Conservation (phyloP, 306 rosid species). For the Cicer arietinum region DNA sequence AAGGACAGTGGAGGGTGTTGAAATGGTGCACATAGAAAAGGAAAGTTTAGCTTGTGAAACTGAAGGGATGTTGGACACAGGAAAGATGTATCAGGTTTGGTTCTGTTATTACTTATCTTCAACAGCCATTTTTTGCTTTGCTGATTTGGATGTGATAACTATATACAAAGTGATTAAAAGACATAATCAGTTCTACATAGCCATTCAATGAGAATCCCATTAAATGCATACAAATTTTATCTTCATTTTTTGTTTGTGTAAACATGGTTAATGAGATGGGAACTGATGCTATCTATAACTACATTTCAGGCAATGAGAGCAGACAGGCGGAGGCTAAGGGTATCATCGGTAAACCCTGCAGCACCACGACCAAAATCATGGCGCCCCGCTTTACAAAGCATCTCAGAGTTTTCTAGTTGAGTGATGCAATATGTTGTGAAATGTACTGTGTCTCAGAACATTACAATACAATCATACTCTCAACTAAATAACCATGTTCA, state of each 20-base stretch:
- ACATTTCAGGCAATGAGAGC: constrained; percentile 62
- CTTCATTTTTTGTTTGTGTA: not conserved
- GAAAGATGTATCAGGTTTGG: constrained; percentile 57
- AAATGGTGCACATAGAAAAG: constrained; percentile 40
- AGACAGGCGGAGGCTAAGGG: constrained; percentile 60
- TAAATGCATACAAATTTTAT: not conserved
- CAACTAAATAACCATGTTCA: constrained; percentile 49
- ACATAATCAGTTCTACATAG: no score
- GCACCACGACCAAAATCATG: constrained; percentile 63
- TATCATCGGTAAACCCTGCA: constrained; percentile 50
- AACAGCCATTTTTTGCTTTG: not conserved
- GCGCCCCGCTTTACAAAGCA: constrained; percentile 93
- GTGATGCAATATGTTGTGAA: constrained; percentile 32
- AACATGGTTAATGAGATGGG: constrained; percentile 35
- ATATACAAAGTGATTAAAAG: no score
- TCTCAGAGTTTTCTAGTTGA: constrained; percentile 71
- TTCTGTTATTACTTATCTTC: constrained; percentile 23
- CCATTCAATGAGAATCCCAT: no score
- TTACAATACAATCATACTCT: constrained; percentile 47
- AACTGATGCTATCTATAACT: constrained; percentile 33
- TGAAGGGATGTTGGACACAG: constrained; percentile 46
- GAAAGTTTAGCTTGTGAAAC: constrained; percentile 48
- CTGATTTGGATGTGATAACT: no score
- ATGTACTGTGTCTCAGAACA: constrained; percentile 32
- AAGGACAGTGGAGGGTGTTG: constrained; percentile 49